Evolutionary conservation across 805 yeast species (phyloP), one percentile per base, ranked within the genome.

Genomic region (Lipomyces lipofer): DNA sequence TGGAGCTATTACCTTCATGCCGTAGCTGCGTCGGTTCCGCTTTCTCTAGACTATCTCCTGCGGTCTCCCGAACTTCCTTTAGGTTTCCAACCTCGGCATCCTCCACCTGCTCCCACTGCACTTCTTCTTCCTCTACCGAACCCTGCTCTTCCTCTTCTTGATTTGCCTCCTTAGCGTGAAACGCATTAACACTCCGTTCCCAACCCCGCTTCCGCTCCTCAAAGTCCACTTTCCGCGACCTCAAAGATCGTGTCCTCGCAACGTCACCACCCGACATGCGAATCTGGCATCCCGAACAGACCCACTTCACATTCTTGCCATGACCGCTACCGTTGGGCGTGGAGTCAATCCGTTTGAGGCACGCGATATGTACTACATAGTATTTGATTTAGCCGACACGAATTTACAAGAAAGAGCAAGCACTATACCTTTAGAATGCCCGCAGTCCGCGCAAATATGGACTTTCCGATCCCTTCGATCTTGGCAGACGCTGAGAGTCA

Each of bases 261-360:
- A 27, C 47, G 28, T 36, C 44, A 17, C 22, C 6, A 3, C 29
- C 32, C 35, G 43, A 13, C 22, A 40, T 30, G 9, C 13, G 28
- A 5, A 17, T 15, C 15, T 28, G 32, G 22, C 50, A 47, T 8
- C 25, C 28, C 15, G 50, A 36, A 28, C 50, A 47, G 35, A 28
- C 28, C 50, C 50, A 47, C 19, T 46, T 35, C 32, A 25, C 33
- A n/a, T 6, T 10, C n/a, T n/a, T n/a, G n/a, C n/a, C n/a, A n/a
- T n/a, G n/a, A n/a, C n/a, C n/a, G n/a, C n/a, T n/a, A n/a, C n/a
- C n/a, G n/a, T n/a, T 12, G 9, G 43, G 19, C 7, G 50, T 27
- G 17, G 50, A 38, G n/a, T 38, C 43, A 17, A 47, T 40, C 29
- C 22, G 27, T 10, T 21, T 32, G 24, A 43, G 33, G 17, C 33